A percentile compares a stretch with the other conserved stretches of the same genome.
phyloP scores from a whole-genome alignment of 768 basidiomycete genomes.

The Trametes cinnabarina region DNA sequence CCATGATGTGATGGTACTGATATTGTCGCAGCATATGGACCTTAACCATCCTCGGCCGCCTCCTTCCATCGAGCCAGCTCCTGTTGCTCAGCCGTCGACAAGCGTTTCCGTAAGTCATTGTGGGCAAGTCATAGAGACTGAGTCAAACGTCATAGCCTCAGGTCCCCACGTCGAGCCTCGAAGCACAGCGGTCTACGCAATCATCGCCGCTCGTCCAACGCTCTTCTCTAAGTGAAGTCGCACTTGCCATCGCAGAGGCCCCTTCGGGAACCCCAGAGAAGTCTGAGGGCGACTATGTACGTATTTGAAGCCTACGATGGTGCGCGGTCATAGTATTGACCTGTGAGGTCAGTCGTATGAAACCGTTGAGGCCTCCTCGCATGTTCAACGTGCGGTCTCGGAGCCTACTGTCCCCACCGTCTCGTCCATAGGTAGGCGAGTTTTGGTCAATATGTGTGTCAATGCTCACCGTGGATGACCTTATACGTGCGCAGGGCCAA shows the following conservation, averaged over 20 bases:
- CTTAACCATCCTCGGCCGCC: conserved; percentile 10
- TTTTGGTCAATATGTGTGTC: too few relatives aligned
- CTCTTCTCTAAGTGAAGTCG: neutral
- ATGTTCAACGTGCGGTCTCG: conserved; percentile 14
- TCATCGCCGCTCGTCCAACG: conserved; percentile 13
- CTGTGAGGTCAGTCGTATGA: conserved; percentile 3
- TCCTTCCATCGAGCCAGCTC: neutral
- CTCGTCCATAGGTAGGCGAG: conserved; percentile 6
- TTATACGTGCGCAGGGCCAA: neutral
- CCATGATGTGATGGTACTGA: too few relatives aligned
- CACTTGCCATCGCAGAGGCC: neutral
- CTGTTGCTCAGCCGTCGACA: neutral
- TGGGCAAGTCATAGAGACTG: neutral
- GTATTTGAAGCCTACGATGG: neutral
- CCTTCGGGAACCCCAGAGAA: neutral
- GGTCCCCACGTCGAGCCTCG: neutral
- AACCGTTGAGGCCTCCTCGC: conserved; percentile 12
- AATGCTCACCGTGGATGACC: too few relatives aligned
- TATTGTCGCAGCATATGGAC: conserved; percentile 4
- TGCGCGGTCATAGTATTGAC: neutral
- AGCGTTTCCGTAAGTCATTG: neutral
- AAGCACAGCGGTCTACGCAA: neutral
- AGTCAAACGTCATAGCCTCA: neutral
- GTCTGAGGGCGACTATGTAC: conserved; percentile 4
- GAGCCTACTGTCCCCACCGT: conserved; percentile 16